Conservation (phyloP, 768 basidiomycete genomes). For the Mrakia blollopis region DNA sequence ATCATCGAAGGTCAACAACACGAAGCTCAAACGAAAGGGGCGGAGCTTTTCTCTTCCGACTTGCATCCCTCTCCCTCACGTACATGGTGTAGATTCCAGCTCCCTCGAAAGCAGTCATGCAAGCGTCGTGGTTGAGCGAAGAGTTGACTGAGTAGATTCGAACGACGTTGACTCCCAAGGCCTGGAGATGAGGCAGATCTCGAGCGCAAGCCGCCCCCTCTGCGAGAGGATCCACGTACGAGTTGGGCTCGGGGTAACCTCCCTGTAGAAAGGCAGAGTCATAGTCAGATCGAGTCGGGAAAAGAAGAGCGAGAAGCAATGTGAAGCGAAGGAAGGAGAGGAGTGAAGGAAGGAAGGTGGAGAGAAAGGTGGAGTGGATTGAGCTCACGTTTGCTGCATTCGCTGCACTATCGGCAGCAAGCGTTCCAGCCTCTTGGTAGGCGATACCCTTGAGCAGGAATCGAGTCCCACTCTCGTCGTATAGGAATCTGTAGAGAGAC, state of each 20-base stretch:
- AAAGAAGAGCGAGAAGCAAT: background rate
- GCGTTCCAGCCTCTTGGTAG: constrained; percentile 72
- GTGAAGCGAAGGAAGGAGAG: too few relatives aligned
- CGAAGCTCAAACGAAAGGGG: too few relatives aligned
- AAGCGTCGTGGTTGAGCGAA: constrained; percentile 73
- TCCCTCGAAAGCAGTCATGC: constrained; percentile 54
- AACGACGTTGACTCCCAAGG: constrained; percentile 59
- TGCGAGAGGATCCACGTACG: constrained; percentile 74
- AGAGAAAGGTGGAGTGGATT: background rate
- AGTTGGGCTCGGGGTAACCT: constrained; percentile 54
- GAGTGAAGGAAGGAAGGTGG: background rate
- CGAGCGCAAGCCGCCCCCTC: constrained; percentile 63
- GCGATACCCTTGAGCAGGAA: constrained; percentile 87
- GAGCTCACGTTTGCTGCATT: constrained; percentile 38
- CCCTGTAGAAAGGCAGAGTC: constrained; percentile 43
- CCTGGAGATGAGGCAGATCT: constrained; percentile 69
- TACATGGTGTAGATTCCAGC: constrained; percentile 46
- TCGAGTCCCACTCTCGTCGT: constrained; percentile 63
- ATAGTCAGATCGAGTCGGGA: background rate
- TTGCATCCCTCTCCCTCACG: background rate
- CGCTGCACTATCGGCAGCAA: constrained; percentile 37
- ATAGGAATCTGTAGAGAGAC: constrained; percentile 74
- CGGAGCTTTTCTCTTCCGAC: too few relatives aligned
- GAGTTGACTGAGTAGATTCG: constrained; percentile 76
- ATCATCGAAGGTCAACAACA: background rate